phyloP scores from a whole-genome alignment of 768 basidiomycete species.

The Amanita polypyramis region DNA sequence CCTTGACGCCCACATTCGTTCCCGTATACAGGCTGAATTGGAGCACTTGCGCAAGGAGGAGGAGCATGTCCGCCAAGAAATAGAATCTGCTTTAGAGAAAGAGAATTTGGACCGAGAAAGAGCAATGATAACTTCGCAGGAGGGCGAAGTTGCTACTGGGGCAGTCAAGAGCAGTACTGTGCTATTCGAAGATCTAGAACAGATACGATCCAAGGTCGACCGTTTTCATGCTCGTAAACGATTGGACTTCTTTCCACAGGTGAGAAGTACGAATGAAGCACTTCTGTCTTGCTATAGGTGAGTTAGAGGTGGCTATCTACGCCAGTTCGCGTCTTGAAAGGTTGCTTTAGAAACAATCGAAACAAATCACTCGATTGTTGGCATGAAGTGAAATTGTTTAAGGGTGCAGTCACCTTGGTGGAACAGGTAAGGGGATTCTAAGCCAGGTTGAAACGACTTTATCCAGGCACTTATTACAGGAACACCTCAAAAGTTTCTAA shows the following conservation, averaged over 20 bases:
- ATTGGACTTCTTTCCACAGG: conserved; percentile 42
- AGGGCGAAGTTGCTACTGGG: conserved; percentile 24
- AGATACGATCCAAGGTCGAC: conserved; percentile 63
- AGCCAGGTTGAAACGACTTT: background rate
- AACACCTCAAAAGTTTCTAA: conserved; percentile 52
- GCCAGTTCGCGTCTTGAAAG: background rate
- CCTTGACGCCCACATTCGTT: conserved; percentile 64
- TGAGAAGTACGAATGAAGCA: conserved; percentile 46
- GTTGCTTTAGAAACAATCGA: conserved; percentile 30
- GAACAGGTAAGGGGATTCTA: conserved; percentile 44
- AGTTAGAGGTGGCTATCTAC: conserved; percentile 13
- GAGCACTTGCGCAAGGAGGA: conserved; percentile 58
- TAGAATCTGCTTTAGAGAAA: conserved; percentile 72
- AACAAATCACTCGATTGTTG: conserved; percentile 61
- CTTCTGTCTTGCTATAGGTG: conserved; percentile 73
- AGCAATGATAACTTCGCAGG: conserved; percentile 29
- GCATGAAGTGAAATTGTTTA: conserved; percentile 63
- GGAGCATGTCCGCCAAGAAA: conserved; percentile 56
- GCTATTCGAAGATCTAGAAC: conserved; percentile 66
- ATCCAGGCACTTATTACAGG: conserved; percentile 24
- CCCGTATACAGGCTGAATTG: conserved; percentile 63
- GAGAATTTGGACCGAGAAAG: conserved; percentile 80
- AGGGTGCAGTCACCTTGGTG: conserved; percentile 50
- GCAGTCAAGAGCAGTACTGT: conserved; percentile 48
- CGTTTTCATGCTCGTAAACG: conserved; percentile 50